Evolutionary conservation across 139 green algal species (phyloP).

Genomic region (Pleodorina starrii): DNA sequence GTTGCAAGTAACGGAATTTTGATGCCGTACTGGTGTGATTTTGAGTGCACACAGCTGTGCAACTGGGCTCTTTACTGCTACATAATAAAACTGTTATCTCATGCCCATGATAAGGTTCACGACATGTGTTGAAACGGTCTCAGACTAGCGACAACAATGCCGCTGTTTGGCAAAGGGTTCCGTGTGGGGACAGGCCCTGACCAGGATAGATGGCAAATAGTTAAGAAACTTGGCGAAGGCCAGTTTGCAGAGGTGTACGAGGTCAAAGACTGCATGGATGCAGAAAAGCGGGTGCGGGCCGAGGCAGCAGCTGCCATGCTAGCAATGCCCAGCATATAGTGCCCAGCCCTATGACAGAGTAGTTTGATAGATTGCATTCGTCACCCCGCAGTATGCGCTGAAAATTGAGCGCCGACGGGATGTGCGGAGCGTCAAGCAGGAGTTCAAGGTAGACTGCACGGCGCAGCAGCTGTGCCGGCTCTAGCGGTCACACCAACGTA

Average conservation of each 20-base stretch:
- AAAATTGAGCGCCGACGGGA: slow-evolving; percentile 77
- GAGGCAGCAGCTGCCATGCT: background rate
- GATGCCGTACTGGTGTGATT: too few species aligned
- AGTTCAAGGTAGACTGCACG: slow-evolving; percentile 72
- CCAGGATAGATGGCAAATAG: slow-evolving; percentile 54
- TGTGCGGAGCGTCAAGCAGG: slow-evolving; percentile 68
- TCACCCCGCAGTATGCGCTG: slow-evolving; percentile 68
- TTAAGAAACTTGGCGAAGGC: slow-evolving; percentile 81
- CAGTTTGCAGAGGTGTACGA: slow-evolving; percentile 86
- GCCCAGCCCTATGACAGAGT: background rate
- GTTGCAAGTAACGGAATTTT: too few species aligned
- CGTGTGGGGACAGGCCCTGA: slow-evolving; percentile 25
- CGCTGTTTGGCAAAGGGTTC: slow-evolving; percentile 46
- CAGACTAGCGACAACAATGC: slow-evolving; percentile 22
- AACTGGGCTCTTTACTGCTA: too few species aligned
- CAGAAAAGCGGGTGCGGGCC: slow-evolving; percentile 47
- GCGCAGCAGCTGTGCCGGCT: too few species aligned
- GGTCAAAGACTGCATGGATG: slow-evolving; percentile 59
- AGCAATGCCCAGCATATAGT: background rate
- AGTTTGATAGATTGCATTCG: background rate
- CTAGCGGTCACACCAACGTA: too few species aligned
- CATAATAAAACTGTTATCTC: too few species aligned
- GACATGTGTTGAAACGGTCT: too few species aligned
- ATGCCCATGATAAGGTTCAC: too few species aligned
- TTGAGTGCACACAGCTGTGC: too few species aligned